Evolutionary conservation across 306 rosid genomes (phyloP).

Genomic region (Crataegus laevigata): DNA sequence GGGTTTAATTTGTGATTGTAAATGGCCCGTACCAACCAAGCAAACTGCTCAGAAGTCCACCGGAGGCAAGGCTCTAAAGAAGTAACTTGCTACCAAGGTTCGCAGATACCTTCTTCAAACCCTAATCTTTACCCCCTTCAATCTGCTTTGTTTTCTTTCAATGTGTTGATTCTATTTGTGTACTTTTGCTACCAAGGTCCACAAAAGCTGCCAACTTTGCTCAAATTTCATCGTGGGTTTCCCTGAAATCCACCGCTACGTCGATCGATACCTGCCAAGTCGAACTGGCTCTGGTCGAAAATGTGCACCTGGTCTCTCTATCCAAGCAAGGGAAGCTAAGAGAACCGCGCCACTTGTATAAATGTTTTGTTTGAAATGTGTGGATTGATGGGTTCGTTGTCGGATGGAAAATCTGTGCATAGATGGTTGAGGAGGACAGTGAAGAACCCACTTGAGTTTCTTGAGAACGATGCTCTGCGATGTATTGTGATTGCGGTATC

Average conservation of each 20-base stretch:
- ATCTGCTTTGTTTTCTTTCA: neutral
- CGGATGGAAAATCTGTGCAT: constrained; percentile 38
- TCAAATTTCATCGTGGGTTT: constrained; percentile 46
- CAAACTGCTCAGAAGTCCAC: constrained; percentile 38
- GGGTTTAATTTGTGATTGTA: neutral
- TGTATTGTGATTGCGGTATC: constrained; percentile 45
- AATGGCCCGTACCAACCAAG: constrained; percentile 42
- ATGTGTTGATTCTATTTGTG: neutral
- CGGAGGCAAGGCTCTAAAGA: constrained; percentile 37
- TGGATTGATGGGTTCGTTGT: constrained; percentile 29
- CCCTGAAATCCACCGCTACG: constrained; percentile 25
- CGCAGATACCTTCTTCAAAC: neutral
- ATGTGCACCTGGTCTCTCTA: constrained; percentile 43
- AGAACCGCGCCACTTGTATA: constrained; percentile 39
- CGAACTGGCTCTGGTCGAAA: constrained; percentile 42
- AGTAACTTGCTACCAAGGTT: constrained; percentile 35
- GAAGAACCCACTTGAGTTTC: constrained; percentile 21
- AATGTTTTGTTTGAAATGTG: constrained; percentile 40
- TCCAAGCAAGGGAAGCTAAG: constrained; percentile 42
- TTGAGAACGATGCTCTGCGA: constrained; percentile 36
- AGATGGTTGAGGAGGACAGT: constrained; percentile 23
- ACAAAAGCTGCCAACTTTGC: constrained; percentile 30
- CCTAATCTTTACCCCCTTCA: neutral
- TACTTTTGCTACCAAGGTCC: neutral
- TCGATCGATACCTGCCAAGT: constrained; percentile 2